Percentiles rank a stretch among this genome's conserved stretches.
These are phyloP conservation scores for Xerocomus brunneocitrinus DNA, from an alignment of 768 basidiomycete genomes.

Conservation along the genomic window DNA sequence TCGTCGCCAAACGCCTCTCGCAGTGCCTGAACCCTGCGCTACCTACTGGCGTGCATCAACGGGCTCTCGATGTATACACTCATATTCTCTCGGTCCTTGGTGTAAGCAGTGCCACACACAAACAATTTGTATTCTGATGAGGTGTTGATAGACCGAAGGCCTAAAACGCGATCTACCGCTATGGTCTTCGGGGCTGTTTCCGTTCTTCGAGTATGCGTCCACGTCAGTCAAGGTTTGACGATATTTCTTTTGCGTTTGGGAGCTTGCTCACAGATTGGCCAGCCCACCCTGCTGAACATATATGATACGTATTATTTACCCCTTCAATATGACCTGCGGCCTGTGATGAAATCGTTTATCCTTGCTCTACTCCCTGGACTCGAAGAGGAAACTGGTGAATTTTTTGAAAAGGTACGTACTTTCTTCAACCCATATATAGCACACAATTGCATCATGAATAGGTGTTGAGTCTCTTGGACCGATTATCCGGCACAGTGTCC, in stretches of 20 bases:
- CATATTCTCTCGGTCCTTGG: constrained; percentile 90
- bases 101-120: constrained; percentile 42
- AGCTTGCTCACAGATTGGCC: not conserved
- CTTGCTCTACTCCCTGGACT: constrained; percentile 90
- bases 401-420: constrained; percentile 75
- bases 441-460: constrained; percentile 29
- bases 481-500: constrained; percentile 78
- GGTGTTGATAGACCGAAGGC: constrained; percentile 65
- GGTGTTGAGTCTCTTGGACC: constrained; percentile 79
- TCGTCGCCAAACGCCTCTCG: constrained; percentile 90
- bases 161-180: constrained; percentile 79
- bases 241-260: constrained; percentile 4
- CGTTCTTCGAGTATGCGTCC: constrained; percentile 98
- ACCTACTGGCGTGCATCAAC: constrained; percentile 94
- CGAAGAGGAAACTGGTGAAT: constrained; percentile 97
- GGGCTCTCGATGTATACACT: constrained; percentile 91
- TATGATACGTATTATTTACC: constrained; percentile 93
- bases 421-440: not conserved
- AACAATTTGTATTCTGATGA: constrained; percentile 6
- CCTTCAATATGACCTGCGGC: constrained; percentile 72
- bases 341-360: constrained; percentile 91
- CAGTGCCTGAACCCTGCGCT: constrained; percentile 98
- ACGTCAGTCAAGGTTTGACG: constrained; percentile 87
- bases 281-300: constrained; percentile 87
- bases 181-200: constrained; percentile 96